Percentiles rank a stretch among this genome's conserved stretches.
These are phyloP conservation scores for Tylopilus sp. DNA, from an alignment of 768 basidiomycete genomes.

Conservation along the genomic window DNA sequence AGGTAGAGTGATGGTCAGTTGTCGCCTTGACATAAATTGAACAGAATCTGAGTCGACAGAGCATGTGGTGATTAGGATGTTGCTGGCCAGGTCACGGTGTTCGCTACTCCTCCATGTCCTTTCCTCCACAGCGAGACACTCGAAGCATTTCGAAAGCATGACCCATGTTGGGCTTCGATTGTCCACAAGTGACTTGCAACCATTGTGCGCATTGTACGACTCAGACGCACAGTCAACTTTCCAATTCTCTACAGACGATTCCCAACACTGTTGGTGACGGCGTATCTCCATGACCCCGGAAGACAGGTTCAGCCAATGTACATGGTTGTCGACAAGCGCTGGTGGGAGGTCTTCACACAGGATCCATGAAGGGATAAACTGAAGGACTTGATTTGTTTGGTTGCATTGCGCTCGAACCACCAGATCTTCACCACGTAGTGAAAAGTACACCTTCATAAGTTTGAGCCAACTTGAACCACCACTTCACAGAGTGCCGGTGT, in stretches of 20 bases:
- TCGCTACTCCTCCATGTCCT: no score
- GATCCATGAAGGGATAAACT: slow-evolving; percentile 15
- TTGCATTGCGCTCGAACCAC: slow-evolving; percentile 6
- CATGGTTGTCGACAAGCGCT: slow-evolving; percentile 2
- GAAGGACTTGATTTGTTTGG: not conserved
- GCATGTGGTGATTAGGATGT: no score
- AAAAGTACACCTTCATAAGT: slow-evolving; percentile 16
- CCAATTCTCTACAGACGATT: slow-evolving; percentile 19
- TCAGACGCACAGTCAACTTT: not conserved
- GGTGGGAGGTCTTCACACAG: slow-evolving; percentile 21
- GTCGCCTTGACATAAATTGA: not conserved
- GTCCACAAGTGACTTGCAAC: slow-evolving; percentile 13
- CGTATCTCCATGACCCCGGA: slow-evolving; percentile 23
- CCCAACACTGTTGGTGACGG: slow-evolving; percentile 16
- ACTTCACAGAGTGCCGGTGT: no score
- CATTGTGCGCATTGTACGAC: not conserved
- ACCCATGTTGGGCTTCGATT: slow-evolving; percentile 1
- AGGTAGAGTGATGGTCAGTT: not conserved
- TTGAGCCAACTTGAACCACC: not conserved
- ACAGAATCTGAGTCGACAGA: not conserved
- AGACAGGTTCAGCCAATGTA: slow-evolving; percentile 23
- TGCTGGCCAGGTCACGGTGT: no score
- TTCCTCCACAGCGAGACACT: not conserved
- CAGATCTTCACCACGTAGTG: not conserved
- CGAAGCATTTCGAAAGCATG: not conserved